Evolutionary conservation across 495 filamentous ascomycete genomes (phyloP), one percentile per base, ranked within the genome.

Genomic region (Penicillium coffeae): DNA sequence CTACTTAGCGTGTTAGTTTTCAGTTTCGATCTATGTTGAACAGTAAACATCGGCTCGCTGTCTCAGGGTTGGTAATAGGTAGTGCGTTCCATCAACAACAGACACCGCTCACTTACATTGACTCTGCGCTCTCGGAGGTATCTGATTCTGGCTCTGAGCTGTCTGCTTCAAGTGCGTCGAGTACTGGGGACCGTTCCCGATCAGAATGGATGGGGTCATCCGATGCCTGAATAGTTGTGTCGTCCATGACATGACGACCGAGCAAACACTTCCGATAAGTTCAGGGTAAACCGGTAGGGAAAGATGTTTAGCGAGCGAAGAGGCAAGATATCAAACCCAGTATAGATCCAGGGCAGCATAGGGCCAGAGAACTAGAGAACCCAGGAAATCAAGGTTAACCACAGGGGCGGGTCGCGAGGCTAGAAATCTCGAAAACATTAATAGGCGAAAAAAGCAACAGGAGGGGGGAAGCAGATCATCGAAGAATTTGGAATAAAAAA

Each of bases 201-300:
- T 25, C 8, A 37, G 50, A 45, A 39, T 45, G 42, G 45, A 36
- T 36, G 47, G 56, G 42, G 42, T 47, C 43, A 27, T 51, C 45
- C 21, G 56, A 47, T 45, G 54, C 45, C 51, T 58, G 51, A 14
- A 54, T 42, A 37, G 42, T 35, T 58, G 38, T 60, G 48, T 53
- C 59, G 35, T 60, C 62, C 65, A 65, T 68, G 55, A 59, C 65
- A 68, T 65, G 62, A 56, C 58, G 58, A n/a, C n/a, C n/a, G n/a
- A n/a, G n/a, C n/a, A n/a, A n/a, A n/a, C n/a, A n/a, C n/a, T n/a
- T n/a, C n/a, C n/a, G n/a, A n/a, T n/a, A n/a, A n/a, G n/a, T n/a
- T n/a, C n/a, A n/a, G n/a, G n/a, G n/a, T n/a, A n/a, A n/a, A n/a
- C n/a, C n/a, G n/a, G n/a, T n/a, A n/a, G n/a, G n/a, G n/a, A n/a